phyloP scores from a whole-genome alignment of 106 monocot species.

The Iris macrosiphon region DNA sequence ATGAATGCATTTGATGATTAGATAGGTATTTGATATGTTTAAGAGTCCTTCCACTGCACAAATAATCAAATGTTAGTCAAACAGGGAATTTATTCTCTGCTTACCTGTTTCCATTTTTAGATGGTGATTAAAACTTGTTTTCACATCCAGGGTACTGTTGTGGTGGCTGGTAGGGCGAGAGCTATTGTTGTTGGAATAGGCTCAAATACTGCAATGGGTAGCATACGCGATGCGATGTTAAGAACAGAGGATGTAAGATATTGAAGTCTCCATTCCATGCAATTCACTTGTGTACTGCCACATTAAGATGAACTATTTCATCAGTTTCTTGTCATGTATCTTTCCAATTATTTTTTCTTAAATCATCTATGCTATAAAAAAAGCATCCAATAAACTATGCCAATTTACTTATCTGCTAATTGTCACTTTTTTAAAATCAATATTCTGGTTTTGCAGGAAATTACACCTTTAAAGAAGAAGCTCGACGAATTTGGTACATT shows the following conservation, averaged over 20 bases:
- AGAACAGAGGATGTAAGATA: conserved; percentile 85
- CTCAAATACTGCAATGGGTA: conserved; percentile 98
- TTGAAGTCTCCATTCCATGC: not conserved
- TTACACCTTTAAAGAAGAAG: conserved; percentile 96
- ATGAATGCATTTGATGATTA: too few species aligned
- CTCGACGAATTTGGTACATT: conserved; percentile 99
- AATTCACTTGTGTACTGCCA: not conserved
- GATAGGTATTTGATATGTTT: too few species aligned
- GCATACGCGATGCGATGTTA: conserved; percentile 98
- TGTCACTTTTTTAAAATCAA: not conserved
- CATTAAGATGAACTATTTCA: too few species aligned
- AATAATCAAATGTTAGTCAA: too few species aligned
- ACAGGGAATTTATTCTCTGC: too few species aligned
- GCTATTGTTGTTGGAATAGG: conserved; percentile 95
- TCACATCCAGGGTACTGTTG: conserved; percentile 75
- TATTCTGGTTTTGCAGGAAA: conserved; percentile 53
- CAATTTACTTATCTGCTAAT: too few species aligned
- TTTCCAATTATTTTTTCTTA: not conserved
- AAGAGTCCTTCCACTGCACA: too few species aligned
- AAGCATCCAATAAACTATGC: too few species aligned
- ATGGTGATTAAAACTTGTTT: too few species aligned
- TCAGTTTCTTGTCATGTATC: not conserved
- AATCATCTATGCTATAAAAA: not conserved
- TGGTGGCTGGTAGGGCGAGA: conserved; percentile 96
- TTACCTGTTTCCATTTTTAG: too few species aligned